Evolutionary conservation across 371 early-diverging fungal genomes (phyloP).

Genomic region (Mucor racemosus): DNA sequence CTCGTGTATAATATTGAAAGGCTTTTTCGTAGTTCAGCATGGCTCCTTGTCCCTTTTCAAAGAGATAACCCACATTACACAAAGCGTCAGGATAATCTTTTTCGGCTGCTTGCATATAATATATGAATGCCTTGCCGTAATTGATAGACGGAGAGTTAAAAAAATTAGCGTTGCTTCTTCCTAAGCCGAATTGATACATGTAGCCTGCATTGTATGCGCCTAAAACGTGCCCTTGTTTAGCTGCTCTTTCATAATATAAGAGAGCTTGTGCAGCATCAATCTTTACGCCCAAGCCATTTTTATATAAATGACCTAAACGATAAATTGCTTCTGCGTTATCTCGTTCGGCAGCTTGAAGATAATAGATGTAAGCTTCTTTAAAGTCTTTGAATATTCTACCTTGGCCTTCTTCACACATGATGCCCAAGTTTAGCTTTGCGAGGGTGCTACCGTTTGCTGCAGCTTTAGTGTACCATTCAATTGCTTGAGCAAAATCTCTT

Average conservation of each 20-base stretch:
- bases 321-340: slow-evolving; percentile 7
- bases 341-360: neutral
- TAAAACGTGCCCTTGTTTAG: neutral
- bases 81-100: neutral
- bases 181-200: slow-evolving; percentile 11
- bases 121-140: neutral
- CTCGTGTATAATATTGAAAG: neutral
- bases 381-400: neutral
- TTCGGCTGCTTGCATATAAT: slow-evolving; percentile 3
- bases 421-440: slow-evolving; percentile 3
- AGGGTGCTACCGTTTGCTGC: neutral
- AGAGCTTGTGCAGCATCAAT: neutral
- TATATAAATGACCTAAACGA: slow-evolving; percentile 7
- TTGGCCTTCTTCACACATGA: slow-evolving; percentile 8
- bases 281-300: neutral
- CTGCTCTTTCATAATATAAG: neutral
- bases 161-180: neutral
- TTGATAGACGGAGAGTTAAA: neutral
- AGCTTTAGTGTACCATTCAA: slow-evolving; percentile 3
- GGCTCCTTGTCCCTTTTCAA: slow-evolving; percentile 3
- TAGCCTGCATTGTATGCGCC: slow-evolving; percentile 6
- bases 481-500: neutral
- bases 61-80: slow-evolving; percentile 4
- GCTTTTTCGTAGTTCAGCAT: neutral
- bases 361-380: neutral